Evolutionary conservation across 2,329 filamentous ascomycete genomes (phyloP).

Genomic region (Davidsoniella australis): DNA sequence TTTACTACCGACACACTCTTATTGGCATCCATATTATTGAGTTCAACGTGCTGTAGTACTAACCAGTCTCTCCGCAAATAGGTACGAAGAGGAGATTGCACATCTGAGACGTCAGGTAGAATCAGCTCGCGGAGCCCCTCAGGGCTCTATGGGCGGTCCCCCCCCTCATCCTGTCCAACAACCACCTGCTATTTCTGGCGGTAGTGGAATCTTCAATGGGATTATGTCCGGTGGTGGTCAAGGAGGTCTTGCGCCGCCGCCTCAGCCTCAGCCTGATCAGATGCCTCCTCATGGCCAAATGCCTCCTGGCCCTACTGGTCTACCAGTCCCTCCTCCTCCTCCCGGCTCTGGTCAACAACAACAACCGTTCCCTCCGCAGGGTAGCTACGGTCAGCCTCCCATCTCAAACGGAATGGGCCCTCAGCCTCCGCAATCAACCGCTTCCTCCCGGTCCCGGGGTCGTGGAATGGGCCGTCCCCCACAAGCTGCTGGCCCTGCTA

Average conservation of each 20-base stretch:
- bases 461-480: slow-evolving; percentile 51
- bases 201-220: slow-evolving; percentile 82
- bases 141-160: slow-evolving; percentile 45
- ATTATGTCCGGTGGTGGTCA: slow-evolving; percentile 87
- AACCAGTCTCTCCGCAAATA: slow-evolving; percentile 23
- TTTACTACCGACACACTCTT: background rate
- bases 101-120: slow-evolving; percentile 77
- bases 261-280: slow-evolving; percentile 51
- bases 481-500: slow-evolving; percentile 49
- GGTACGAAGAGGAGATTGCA: slow-evolving; percentile 84
- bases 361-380: slow-evolving; percentile 62
- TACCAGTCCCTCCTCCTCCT: slow-evolving; percentile 39
- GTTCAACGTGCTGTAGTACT: background rate
- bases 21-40: background rate
- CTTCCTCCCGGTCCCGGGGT: slow-evolving; percentile 62
- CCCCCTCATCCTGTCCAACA: slow-evolving; percentile 66
- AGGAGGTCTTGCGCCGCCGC: slow-evolving; percentile 67
- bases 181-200: slow-evolving; percentile 76
- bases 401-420: slow-evolving; percentile 56
- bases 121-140: slow-evolving; percentile 45
- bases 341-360: slow-evolving; percentile 49
- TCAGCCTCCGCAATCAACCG: slow-evolving; percentile 68
- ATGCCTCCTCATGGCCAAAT: slow-evolving; percentile 33
- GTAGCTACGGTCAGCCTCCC: slow-evolving; percentile 43
- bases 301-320: slow-evolving; percentile 24